Conservation (phyloP, 1,139 yeast species). For the Magnusiomyces suaveolens region DNA sequence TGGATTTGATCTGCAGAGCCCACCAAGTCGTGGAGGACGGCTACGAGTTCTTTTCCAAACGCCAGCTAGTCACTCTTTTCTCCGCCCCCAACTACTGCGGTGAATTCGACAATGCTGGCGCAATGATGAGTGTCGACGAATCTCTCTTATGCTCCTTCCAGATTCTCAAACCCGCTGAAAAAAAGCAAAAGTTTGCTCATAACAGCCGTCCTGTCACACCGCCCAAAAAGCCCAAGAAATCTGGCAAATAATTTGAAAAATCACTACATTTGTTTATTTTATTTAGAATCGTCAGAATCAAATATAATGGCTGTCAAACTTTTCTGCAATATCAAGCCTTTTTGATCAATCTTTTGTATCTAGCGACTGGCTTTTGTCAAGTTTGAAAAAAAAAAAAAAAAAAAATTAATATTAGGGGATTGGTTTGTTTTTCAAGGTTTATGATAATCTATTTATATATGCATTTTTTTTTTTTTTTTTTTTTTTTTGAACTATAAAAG, state of each 20-base stretch:
- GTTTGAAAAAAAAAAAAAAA: too few relatives aligned
- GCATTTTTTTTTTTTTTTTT: too few relatives aligned
- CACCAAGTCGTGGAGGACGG: slow-evolving; percentile 95
- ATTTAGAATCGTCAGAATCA: too few relatives aligned
- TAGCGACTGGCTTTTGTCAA: too few relatives aligned
- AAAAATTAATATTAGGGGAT: too few relatives aligned
- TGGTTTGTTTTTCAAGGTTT: too few relatives aligned
- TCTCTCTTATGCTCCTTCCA: slow-evolving; percentile 75
- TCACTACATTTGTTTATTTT: too few relatives aligned
- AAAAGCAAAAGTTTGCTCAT: slow-evolving; percentile 2
- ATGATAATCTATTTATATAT: too few relatives aligned
- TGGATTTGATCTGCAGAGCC: slow-evolving; percentile 75
- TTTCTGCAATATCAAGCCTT: too few relatives aligned
- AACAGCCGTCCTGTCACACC: background rate
- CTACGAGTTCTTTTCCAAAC: slow-evolving; percentile 70
- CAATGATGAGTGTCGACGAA: slow-evolving; percentile 76
- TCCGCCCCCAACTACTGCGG: slow-evolving; percentile 91
- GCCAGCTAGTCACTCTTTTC: slow-evolving; percentile 72
- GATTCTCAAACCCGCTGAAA: slow-evolving; percentile 50
- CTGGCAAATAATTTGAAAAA: background rate
- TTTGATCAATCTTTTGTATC: too few relatives aligned
- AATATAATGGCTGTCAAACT: too few relatives aligned
- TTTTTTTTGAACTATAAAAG: too few relatives aligned
- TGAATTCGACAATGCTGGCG: slow-evolving; percentile 84
- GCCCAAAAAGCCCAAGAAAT: background rate